A percentile compares a stretch with the other conserved stretches of the same genome.
Evolutionary conservation across 345 rosid genomes (phyloP).

Genomic region (Sonneratia alba): DNA sequence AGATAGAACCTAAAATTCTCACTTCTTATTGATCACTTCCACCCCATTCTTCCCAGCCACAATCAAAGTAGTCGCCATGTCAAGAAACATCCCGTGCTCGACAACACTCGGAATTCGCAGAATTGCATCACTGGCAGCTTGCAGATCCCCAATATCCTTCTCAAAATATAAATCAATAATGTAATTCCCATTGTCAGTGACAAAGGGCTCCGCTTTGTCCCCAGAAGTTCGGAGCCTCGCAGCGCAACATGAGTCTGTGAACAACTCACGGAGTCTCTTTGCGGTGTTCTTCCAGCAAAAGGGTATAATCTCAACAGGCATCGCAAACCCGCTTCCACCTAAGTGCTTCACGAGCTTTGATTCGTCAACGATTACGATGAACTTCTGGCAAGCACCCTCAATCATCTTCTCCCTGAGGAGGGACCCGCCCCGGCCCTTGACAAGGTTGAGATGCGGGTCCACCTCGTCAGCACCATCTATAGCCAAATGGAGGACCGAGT

Average conservation of each 20-base stretch:
- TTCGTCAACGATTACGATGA: constrained; percentile 73
- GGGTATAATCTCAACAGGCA: constrained; percentile 82
- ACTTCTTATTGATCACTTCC: constrained; percentile 37
- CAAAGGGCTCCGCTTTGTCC: constrained; percentile 35
- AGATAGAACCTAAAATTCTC: neutral
- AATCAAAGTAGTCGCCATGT: constrained; percentile 86
- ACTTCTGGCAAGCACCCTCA: constrained; percentile 67
- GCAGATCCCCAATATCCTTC: constrained; percentile 71
- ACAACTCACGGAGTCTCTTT: constrained; percentile 36
- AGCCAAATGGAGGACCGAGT: constrained; percentile 64
- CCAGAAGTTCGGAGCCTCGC: constrained; percentile 39
- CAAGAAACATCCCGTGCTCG: constrained; percentile 93
- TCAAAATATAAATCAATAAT: constrained; percentile 64
- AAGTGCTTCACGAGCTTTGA: constrained; percentile 49
- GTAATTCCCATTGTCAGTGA: constrained; percentile 80
- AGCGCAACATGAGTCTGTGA: constrained; percentile 49
- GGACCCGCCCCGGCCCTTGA: constrained; percentile 92
- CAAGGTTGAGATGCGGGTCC: constrained; percentile 66
- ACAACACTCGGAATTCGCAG: constrained; percentile 73
- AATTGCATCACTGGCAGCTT: constrained; percentile 57
- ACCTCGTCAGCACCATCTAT: constrained; percentile 99
- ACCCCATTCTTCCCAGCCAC: constrained; percentile 84
- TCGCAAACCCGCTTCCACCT: constrained; percentile 67
- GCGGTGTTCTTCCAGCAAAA: constrained; percentile 77
- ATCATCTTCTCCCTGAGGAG: constrained; percentile 89